Evolutionary conservation across 352 stramenopile species (phyloP).

Genomic region (Aphanomyces stellatus): DNA sequence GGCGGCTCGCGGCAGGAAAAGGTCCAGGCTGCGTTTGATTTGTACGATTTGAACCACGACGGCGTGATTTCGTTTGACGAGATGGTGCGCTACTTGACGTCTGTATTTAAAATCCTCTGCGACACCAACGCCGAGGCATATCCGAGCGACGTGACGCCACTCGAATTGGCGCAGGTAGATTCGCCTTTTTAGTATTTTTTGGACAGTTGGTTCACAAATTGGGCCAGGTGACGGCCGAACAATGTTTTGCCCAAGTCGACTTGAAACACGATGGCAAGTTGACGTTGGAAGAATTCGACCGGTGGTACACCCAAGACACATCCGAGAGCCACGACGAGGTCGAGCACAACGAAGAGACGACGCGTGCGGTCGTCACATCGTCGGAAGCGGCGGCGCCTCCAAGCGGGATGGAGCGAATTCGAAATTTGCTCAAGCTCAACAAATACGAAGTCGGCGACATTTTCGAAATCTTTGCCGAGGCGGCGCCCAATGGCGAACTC

Average conservation of each 20-base stretch:
- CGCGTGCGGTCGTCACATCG: background rate
- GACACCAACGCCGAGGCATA: constrained; percentile 59
- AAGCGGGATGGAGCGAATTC: constrained; percentile 58
- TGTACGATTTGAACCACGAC: constrained; percentile 27
- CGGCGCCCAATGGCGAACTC: constrained; percentile 63
- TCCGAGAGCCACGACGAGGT: constrained; percentile 1
- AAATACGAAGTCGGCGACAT: constrained; percentile 83
- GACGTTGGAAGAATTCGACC: constrained; percentile 81
- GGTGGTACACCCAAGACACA: constrained; percentile 57
- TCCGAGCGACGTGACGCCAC: constrained; percentile 46
- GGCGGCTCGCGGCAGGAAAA: constrained; percentile 21
- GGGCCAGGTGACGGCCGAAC: constrained; percentile 53
- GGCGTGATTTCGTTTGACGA: constrained; percentile 78
- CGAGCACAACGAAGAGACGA: too few species aligned
- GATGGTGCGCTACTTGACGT: constrained; percentile 77
- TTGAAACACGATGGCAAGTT: constrained; percentile 70
- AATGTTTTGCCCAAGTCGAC: constrained; percentile 80
- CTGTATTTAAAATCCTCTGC: constrained; percentile 84
- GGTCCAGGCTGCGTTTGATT: constrained; percentile 22
- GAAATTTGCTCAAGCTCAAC: constrained; percentile 72
- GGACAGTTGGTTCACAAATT: background rate
- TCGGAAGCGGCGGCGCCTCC: too few species aligned
- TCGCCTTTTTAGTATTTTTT: background rate
- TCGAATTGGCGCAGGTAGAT: constrained; percentile 46
- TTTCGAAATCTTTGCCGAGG: constrained; percentile 82